phyloP scores from a whole-genome alignment of 352 stramenopile genomes.

The Phytophthora fragariaefolia region DNA sequence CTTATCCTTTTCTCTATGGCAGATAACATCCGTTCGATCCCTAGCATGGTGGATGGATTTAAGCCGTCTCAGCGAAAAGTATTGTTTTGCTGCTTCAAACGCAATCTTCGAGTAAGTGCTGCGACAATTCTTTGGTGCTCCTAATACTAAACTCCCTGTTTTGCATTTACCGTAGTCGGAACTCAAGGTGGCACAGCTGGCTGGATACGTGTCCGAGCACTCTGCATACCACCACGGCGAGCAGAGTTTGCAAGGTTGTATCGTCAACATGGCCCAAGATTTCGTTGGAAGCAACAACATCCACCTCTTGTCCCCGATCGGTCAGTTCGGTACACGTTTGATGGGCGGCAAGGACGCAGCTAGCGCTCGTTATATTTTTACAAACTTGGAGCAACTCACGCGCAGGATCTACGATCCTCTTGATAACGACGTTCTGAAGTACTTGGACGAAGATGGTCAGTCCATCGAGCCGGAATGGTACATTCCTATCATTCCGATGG shows the following conservation, averaged over 20 bases:
- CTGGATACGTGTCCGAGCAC: constrained; percentile 98
- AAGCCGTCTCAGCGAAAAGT: constrained; percentile 99
- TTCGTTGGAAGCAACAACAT: constrained; percentile 99
- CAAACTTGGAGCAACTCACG: constrained; percentile 88
- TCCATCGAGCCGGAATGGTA: constrained; percentile 94
- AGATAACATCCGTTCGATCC: constrained; percentile 97
- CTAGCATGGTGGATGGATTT: constrained; percentile 96
- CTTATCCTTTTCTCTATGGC: constrained; percentile 98
- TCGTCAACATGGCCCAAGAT: constrained; percentile 98
- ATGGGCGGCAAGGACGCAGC: constrained; percentile 97
- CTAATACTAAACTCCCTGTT: constrained; percentile 18
- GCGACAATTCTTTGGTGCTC: constrained; percentile 5
- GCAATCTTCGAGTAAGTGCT: constrained; percentile 94
- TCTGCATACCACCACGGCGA: constrained; percentile 99
- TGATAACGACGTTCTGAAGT: constrained; percentile 92
- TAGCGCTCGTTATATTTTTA: constrained; percentile 95
- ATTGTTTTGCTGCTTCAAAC: constrained; percentile 98
- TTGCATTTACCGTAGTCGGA: constrained; percentile 46
- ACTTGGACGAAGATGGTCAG: constrained; percentile 93
- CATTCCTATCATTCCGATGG: constrained; percentile 96
- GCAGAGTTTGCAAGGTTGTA: constrained; percentile 93
- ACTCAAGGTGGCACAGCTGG: constrained; percentile 95
- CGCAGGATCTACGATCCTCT: constrained; percentile 88
- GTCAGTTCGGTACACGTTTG: constrained; percentile 98
- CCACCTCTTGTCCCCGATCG: constrained; percentile 94